A percentile compares a stretch with the other conserved stretches of the same genome.
Conservation (phyloP, 371 early-diverging fungal species). For the Zychaea mexicana region DNA sequence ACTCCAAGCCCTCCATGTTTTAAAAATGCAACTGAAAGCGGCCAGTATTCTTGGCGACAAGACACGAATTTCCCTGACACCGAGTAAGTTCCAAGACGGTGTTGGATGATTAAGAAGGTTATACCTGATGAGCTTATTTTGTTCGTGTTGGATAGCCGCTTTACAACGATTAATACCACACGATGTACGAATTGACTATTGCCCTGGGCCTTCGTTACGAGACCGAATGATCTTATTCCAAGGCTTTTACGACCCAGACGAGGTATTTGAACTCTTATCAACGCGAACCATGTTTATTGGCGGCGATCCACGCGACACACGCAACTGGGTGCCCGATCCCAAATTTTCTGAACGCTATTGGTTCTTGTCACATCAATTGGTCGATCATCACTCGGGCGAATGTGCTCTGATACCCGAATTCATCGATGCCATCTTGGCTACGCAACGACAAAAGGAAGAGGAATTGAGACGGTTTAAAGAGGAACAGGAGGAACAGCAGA, state of each 20-base stretch:
- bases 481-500: neutral
- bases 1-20: conserved; percentile 41
- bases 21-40: conserved; percentile 38
- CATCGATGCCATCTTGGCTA: neutral
- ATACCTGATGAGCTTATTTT: too few species aligned
- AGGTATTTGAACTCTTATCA: conserved; percentile 44
- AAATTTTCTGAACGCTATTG: conserved; percentile 52
- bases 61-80: conserved; percentile 18
- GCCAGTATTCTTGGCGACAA: conserved; percentile 29
- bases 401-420: conserved; percentile 13
- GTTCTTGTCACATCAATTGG: conserved; percentile 38
- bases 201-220: conserved; percentile 29
- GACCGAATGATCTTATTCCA: conserved; percentile 50
- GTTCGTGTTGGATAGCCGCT: conserved; percentile 35
- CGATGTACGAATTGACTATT: conserved; percentile 45
- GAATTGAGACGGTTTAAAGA: neutral
- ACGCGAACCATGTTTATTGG: conserved; percentile 46
- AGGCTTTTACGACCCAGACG: conserved; percentile 40
- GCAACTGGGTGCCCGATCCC: conserved; percentile 49
- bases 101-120: too few species aligned
- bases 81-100: conserved; percentile 38
- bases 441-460: conserved; percentile 1
- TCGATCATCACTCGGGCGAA: conserved; percentile 16
- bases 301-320: conserved; percentile 48
- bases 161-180: conserved; percentile 44